A percentile compares a stretch with the other conserved stretches of the same genome.
Conservation (phyloP, 768 basidiomycete genomes). For the Filobasidium wieringae region DNA sequence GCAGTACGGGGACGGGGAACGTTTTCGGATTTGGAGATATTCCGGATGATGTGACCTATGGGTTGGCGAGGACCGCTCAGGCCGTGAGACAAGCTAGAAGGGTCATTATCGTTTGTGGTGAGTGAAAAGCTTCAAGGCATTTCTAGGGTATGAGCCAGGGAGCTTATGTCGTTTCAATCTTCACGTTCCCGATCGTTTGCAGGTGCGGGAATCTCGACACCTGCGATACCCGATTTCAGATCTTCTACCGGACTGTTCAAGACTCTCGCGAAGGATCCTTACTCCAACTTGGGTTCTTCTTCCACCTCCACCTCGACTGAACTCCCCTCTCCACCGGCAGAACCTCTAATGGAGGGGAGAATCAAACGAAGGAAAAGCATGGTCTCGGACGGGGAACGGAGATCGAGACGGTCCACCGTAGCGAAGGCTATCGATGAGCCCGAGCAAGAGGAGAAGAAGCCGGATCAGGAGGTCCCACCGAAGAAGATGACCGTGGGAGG, state of each 20-base stretch:
- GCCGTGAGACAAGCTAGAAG: slow-evolving; percentile 10
- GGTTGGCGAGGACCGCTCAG: slow-evolving; percentile 9
- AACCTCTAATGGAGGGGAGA: no score
- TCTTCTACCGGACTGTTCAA: slow-evolving; percentile 14
- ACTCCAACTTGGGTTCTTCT: background rate
- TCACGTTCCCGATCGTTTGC: no score
- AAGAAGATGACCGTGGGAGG: slow-evolving; percentile 9
- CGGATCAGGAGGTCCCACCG: background rate
- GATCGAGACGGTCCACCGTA: background rate
- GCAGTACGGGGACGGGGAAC: background rate
- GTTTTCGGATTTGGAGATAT: slow-evolving; percentile 4
- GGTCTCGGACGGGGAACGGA: background rate
- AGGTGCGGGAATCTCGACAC: slow-evolving; percentile 15
- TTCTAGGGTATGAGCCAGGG: no score
- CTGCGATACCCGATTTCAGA: slow-evolving; percentile 17
- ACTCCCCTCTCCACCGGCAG: no score
- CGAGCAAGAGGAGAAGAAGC: background rate
- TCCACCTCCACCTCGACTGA: background rate
- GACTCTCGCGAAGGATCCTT: slow-evolving; percentile 5
- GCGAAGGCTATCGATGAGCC: background rate
- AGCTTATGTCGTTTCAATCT: no score
- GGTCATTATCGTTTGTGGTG: slow-evolving; percentile 12
- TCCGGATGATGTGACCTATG: slow-evolving; percentile 4
- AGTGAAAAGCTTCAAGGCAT: no score
- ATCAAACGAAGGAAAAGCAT: background rate